These are phyloP conservation scores for Candida pseudoviswanathii DNA, from an alignment of 1,139 yeast species.

Conservation along the genomic window DNA sequence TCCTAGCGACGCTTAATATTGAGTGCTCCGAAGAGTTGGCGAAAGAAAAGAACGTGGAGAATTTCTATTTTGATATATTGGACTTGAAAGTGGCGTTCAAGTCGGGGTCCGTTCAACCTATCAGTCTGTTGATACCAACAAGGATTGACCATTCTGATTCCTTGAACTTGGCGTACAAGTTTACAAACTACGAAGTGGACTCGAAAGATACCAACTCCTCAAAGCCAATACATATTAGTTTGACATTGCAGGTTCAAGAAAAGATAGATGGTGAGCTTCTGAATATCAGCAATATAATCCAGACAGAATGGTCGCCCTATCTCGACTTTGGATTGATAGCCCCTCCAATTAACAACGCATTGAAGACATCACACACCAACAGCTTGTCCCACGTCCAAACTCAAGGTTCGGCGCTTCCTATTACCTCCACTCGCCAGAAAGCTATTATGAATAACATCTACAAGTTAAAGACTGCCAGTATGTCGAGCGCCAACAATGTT, in stretches of 20 bases:
- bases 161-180: constrained; percentile 47
- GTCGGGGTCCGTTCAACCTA: constrained; percentile 33
- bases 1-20: constrained; percentile 58
- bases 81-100: constrained; percentile 45
- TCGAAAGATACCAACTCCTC: constrained; percentile 21
- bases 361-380: constrained; percentile 28
- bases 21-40: constrained; percentile 50
- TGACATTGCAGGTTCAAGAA: constrained; percentile 31
- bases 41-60: constrained; percentile 12
- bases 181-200: constrained; percentile 32
- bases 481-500: constrained; percentile 11
- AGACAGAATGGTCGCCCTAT: constrained; percentile 62
- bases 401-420: constrained; percentile 16
- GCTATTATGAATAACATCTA: constrained; percentile 22
- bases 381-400: constrained; percentile 25
- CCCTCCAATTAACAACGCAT: constrained; percentile 45
- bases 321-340: constrained; percentile 57
- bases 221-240: constrained; percentile 36
- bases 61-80: constrained; percentile 37
- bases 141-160: constrained; percentile 31
- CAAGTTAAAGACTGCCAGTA: constrained; percentile 18
- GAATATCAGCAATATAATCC: constrained; percentile 35
- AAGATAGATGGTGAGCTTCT: constrained; percentile 13
- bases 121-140: constrained; percentile 24
- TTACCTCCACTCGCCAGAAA: constrained; percentile 19